Evolutionary conservation across 2,329 filamentous ascomycete species (phyloP), one percentile per base, ranked within the genome.

Genomic region (Fusarium torulosum): DNA sequence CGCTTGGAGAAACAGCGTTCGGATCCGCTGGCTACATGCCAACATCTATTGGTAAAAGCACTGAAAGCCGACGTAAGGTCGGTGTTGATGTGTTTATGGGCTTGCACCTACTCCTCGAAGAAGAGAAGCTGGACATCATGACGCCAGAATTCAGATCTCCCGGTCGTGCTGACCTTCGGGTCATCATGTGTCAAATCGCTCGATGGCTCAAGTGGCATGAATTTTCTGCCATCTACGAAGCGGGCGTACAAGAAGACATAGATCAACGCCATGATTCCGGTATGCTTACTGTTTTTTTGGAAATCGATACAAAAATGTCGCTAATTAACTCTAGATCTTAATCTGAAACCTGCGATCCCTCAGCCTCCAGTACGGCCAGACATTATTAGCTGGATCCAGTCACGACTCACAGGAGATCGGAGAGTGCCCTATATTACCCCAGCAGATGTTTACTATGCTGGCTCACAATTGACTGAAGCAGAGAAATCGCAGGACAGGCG

Each of bases 41-140:
- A 27, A 91, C 89, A 0, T 86, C 85, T 3, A 58, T 80, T 4
- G 78, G 78, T 47, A 79, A 84, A 51, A 85, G 83, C 54, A 81
- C 85, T 37, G 86, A 87, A 57, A 83, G 84, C 49, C 85, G 88
- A 42, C 83, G 86, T 56, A 89, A 84, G 73, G 79, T 88, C 54
- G 84, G 91, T 33, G 81, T 90, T 75, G 86, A 92, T 73, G 84
- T 91, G 51, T 85, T 95, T 37, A 82, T 96, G 67, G 91, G 88
- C 1, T 82, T 99, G 14, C 96, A 99, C 79, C 83, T 98, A 4
- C 82, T 97, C n/a, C 85, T 91, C 0, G 95, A 99, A 76, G 96
- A 99, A 76, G 85, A 91, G 65, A 98, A 97, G 75, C 85, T 99
- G 3, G 88, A 92, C 63, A 86, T 90, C 6, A 82, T 84, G 64